Evolutionary conservation across 2,329 filamentous ascomycete species (phyloP).

Genomic region (Pseudopithomyces chartarum): DNA sequence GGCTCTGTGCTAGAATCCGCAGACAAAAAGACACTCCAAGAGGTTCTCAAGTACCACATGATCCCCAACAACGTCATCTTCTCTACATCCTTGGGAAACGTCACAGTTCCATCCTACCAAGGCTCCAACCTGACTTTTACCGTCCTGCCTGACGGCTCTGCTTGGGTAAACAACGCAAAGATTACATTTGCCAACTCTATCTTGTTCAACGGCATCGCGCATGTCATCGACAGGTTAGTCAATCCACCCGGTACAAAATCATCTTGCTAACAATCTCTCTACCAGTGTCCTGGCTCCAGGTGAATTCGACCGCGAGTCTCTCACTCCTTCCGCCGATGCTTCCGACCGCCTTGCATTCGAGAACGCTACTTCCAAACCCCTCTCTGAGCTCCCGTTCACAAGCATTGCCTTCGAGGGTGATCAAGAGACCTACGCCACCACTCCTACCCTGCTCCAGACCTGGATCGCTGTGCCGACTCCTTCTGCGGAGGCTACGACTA

Average conservation of each 20-base stretch:
- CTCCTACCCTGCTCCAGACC: constrained; percentile 29
- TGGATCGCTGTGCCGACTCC: constrained; percentile 26
- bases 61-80: constrained; percentile 34
- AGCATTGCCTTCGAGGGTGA: constrained; percentile 29
- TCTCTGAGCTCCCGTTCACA: constrained; percentile 20
- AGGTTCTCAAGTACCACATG: constrained; percentile 32
- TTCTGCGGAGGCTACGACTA: constrained; percentile 9
- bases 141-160: constrained; percentile 28
- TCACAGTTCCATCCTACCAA: constrained; percentile 27
- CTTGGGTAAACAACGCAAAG: constrained; percentile 30
- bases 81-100: constrained; percentile 29
- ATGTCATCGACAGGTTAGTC: constrained; percentile 30
- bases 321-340: constrained; percentile 21
- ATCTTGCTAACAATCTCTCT: not conserved
- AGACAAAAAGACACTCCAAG: constrained; percentile 23
- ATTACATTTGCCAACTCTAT: constrained; percentile 31
- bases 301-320: constrained; percentile 23
- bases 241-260: too few relatives aligned
- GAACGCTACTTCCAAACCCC: constrained; percentile 20
- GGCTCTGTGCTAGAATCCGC: constrained; percentile 27
- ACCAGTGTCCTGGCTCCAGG: constrained; percentile 21
- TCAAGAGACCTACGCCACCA: constrained; percentile 28
- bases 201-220: constrained; percentile 31
- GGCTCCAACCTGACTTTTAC: constrained; percentile 29
- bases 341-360: constrained; percentile 29